Base-by-base conservation (phyloP, 225 moss, liverwort and hornwort species). In the Marchantia paleacea region DNA sequence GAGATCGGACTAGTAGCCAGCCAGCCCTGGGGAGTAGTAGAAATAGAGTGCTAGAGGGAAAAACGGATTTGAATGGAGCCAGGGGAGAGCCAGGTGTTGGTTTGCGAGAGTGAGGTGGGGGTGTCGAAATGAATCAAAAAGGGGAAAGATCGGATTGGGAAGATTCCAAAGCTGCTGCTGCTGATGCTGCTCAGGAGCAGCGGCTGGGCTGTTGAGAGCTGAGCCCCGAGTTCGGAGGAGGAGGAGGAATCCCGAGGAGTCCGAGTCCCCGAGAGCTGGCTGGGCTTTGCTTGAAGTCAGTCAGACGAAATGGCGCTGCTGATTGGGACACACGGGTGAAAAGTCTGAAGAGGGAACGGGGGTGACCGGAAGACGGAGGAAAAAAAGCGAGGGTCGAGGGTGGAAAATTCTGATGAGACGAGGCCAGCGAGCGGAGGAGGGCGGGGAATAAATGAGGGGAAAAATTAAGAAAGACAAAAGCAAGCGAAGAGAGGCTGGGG, bases 361-460 rank as follows among this genome's bases (percentile, higher is more conserved):
- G 75, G 66, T 84, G 83, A 84, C 84, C 84, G 84, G 78, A 53
- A 65, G 77, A 67, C 60, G 39, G 26, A 70, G 57, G 57, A 8
- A 28, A 39, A 51, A 64, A 71, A 7, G 24, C 63, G 39, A 67
- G 30, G 72, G 78, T 63, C 28, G 63, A 54, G 39, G 39, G 3
- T 39, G 39, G 39, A 39, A 39, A 39, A 39, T 39, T 39, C 3
- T 39, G 39, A 2, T 5, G 60, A 3, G 60, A 22, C 18, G 60
- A 61, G 60, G 60, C 22, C 15, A n/a, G n/a, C n/a, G n/a, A n/a
- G n/a, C n/a, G n/a, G n/a, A n/a, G n/a, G n/a, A n/a, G 70, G 19
- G 73, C 52, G 79, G 69, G 73, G 75, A 78, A 68, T 81, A 85
- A 81, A 81, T 81, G 78, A 13, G 67, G 79, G 60, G 74, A 70